Conservation (phyloP, 2,329 filamentous ascomycete species). For the Albophoma yamanashiensis region DNA sequence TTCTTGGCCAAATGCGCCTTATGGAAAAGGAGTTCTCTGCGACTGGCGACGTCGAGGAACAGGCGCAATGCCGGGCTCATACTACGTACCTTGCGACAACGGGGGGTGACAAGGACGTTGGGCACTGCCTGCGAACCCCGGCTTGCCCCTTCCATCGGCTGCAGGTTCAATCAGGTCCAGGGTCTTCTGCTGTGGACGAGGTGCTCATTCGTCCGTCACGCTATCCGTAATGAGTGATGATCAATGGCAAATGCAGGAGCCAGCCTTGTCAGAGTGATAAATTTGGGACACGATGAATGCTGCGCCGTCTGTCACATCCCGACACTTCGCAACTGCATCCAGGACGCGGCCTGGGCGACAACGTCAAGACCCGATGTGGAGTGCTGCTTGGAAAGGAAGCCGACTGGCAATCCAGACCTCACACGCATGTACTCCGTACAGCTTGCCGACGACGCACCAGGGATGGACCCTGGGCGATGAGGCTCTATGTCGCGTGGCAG, state of each 20-base stretch:
- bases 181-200: background rate
- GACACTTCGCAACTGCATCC: background rate
- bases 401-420: background rate
- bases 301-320: background rate
- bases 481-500: background rate
- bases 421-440: background rate
- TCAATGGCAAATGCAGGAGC: background rate
- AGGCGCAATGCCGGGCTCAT: background rate
- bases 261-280: background rate
- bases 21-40: background rate
- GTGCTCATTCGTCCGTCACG: background rate
- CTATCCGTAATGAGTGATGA: background rate
- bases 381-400: background rate
- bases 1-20: background rate
- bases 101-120: background rate
- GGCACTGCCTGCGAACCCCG: background rate
- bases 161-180: background rate
- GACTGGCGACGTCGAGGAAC: background rate
- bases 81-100: background rate
- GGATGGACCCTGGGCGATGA: background rate
- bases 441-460: background rate
- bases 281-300: background rate
- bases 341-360: background rate
- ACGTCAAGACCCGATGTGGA: background rate
- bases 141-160: background rate